phyloP scores from a whole-genome alignment of 2,329 filamentous ascomycete genomes.

The Daldinia eschscholtzii region DNA sequence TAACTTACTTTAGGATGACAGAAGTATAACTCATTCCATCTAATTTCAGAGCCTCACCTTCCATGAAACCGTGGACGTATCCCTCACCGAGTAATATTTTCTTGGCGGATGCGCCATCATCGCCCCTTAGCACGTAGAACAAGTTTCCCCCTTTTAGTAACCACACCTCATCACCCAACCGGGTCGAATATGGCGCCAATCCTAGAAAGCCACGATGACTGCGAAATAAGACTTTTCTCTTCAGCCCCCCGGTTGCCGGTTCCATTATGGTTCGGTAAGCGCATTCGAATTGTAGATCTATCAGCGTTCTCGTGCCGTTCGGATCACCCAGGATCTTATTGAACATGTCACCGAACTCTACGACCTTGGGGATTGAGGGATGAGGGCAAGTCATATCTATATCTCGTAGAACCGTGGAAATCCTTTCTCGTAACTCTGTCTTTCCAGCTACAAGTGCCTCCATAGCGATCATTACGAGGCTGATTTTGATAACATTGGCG shows the following conservation, averaged over 20 bases:
- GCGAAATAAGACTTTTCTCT: slow-evolving; percentile 29
- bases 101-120: neutral
- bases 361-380: slow-evolving; percentile 23
- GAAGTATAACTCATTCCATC: slow-evolving; percentile 21
- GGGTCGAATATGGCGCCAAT: slow-evolving; percentile 29
- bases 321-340: slow-evolving; percentile 20
- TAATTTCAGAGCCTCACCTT: slow-evolving; percentile 27
- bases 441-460: slow-evolving; percentile 14
- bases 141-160: slow-evolving; percentile 31
- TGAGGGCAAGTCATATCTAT: slow-evolving; percentile 28
- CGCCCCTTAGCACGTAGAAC: slow-evolving; percentile 24
- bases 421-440: slow-evolving; percentile 4
- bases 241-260: slow-evolving; percentile 30
- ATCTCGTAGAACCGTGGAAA: slow-evolving; percentile 11
- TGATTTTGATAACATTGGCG: slow-evolving; percentile 23
- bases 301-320: slow-evolving; percentile 22
- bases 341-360: slow-evolving; percentile 21
- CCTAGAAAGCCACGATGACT: slow-evolving; percentile 26
- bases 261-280: slow-evolving; percentile 32
- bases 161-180: slow-evolving; percentile 32
- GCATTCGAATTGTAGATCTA: slow-evolving; percentile 8
- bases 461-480: slow-evolving; percentile 27
- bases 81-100: slow-evolving; percentile 32
- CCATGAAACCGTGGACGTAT: slow-evolving; percentile 39
- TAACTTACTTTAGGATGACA: slow-evolving; percentile 12